Percentiles rank a stretch among this genome's conserved stretches.
phyloP scores from a whole-genome alignment of 129 eudicot species.

The Rutidosis leptorrhynchoides region DNA sequence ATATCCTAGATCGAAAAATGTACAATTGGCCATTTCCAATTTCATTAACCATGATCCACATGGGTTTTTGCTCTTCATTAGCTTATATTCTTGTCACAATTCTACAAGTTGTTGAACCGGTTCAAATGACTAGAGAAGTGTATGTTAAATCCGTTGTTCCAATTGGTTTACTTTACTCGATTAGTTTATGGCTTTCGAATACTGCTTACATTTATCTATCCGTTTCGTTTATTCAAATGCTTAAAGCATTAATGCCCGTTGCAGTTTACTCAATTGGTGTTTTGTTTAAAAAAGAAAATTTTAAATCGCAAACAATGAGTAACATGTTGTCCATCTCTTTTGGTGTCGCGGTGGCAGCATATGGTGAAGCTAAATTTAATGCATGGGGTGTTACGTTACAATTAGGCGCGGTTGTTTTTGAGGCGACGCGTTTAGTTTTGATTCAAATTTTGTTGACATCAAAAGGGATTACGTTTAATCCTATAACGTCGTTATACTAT shows the following conservation, averaged over 20 bases:
- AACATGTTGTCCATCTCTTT: neutral
- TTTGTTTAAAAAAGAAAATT: neutral
- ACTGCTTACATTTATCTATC: constrained; percentile 1
- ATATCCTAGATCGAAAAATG: neutral
- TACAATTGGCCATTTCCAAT: neutral
- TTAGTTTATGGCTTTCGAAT: constrained; percentile 5
- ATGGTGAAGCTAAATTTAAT: neutral
- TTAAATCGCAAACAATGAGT: neutral
- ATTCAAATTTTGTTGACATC: neutral
- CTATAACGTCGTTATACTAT: neutral
- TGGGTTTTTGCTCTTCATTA: neutral
- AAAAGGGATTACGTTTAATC: neutral
- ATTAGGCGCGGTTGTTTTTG: neutral
- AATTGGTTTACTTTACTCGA: constrained; percentile 2
- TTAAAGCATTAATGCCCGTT: constrained; percentile 2
- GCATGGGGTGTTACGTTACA: constrained; percentile 5
- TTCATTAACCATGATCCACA: neutral
- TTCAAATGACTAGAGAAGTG: neutral
- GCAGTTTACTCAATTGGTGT: neutral
- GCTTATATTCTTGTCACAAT: constrained; percentile 6
- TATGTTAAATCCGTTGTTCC: neutral
- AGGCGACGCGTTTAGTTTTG: constrained; percentile 2
- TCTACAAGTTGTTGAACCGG: constrained; percentile 2
- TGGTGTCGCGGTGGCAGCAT: constrained; percentile 1
- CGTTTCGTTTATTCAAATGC: constrained; percentile 7